phyloP scores from a whole-genome alignment of 2,329 filamentous ascomycete species.

The Ascochyta pisi region DNA sequence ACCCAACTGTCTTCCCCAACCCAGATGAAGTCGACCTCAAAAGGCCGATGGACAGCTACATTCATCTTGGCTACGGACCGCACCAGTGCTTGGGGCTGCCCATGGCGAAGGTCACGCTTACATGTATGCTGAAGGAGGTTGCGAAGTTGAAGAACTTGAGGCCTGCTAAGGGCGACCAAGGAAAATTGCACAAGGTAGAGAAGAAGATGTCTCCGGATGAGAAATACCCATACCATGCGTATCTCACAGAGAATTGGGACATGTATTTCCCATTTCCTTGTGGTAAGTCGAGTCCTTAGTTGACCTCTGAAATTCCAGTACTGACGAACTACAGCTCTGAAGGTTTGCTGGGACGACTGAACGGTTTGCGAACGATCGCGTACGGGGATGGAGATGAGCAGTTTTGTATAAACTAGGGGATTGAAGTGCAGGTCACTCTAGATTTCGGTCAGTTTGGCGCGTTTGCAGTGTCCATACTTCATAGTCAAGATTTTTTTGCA shows the following conservation, averaged over 20 bases:
- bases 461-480: too few relatives aligned
- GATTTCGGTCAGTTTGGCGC: too few relatives aligned
- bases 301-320: not conserved
- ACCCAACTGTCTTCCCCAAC: conserved; percentile 51
- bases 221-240: conserved; percentile 51
- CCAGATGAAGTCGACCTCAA: conserved; percentile 50
- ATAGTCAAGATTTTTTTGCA: too few relatives aligned
- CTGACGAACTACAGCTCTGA: conserved; percentile 32
- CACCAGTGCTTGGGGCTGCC: conserved; percentile 54
- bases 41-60: conserved; percentile 52
- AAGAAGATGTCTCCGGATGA: conserved; percentile 38
- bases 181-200: conserved; percentile 53
- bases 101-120: conserved; percentile 53
- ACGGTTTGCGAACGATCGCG: not conserved
- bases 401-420: not conserved
- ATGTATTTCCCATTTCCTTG: conserved; percentile 56
- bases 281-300: conserved; percentile 47
- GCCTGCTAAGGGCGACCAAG: conserved; percentile 49
- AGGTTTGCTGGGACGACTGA: conserved; percentile 39
- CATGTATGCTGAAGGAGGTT: conserved; percentile 56
- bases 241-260: conserved; percentile 58
- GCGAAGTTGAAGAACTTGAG: conserved; percentile 49
- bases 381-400: not conserved
- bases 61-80: conserved; percentile 53
- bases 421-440: too few relatives aligned